Evolutionary conservation across 2,329 filamentous ascomycete species (phyloP), one percentile per base, ranked within the genome.

Genomic region (Chaetomiaceae sp.): DNA sequence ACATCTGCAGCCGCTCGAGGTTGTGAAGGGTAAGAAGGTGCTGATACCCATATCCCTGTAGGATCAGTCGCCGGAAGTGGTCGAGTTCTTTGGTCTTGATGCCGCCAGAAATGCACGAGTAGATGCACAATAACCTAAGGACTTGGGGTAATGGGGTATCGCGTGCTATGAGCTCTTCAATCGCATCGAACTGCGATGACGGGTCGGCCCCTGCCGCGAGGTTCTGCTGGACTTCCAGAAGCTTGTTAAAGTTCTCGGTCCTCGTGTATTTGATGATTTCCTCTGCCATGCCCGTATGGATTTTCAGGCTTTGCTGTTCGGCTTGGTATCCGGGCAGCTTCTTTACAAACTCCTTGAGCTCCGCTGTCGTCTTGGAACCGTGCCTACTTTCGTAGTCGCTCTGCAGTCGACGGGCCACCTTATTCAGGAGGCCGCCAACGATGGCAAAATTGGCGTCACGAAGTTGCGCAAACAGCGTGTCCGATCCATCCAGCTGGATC

Each of bases 371-470:
- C 67, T 94, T 95, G 4, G 89, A 87, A 44, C 82, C 83, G 67
- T 96, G 89, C 56, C 92, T 87, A 59, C 81, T 87, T 66, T 97
- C 90, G 67, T 95, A 95, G 65, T 96, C 91, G 61, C 71, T 78
- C 75, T 89, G 88, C 21, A 99, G 75, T 11, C 92, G 85, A 27
- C 90, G 84, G 4, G 94, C 95, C 11, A 95, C 88, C 67, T 91
- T 92, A 69, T 96, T 96, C 56, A 99, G 77, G 8, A 95, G 74
- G 48, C 84, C 85, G 13, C 94, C 94, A 34, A 99, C 90, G 50
- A 96, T 90, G 32, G 91, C 92, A 68, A 97, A 99, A 67, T 99
- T 99, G 36, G 89, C 85, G 67, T 97, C 89, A 51, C 92, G 85
- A 4, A 99, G 76, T 61, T 95, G 87, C 43, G 85, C 84, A 66